phyloP scores from a whole-genome alignment of 2,329 filamentous ascomycete species.

The Verticillium tricorpus region DNA sequence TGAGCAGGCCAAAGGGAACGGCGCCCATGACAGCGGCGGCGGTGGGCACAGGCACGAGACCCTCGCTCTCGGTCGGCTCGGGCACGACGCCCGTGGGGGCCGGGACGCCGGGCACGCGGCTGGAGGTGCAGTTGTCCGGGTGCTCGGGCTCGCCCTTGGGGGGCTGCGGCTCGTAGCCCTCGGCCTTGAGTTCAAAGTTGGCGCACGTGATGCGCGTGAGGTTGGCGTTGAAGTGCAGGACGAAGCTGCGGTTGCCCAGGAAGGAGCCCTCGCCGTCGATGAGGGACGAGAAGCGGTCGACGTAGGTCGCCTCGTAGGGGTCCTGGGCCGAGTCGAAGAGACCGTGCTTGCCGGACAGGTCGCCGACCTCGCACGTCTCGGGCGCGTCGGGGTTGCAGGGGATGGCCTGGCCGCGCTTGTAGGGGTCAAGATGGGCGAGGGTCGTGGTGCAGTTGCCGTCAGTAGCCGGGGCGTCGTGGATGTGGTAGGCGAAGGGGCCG shows the following conservation, averaged over 20 bases:
- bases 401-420: conserved; percentile 55
- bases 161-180: conserved; percentile 5
- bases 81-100: conserved; percentile 1
- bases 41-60: conserved; percentile 1
- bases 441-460: conserved; percentile 69
- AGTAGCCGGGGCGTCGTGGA: conserved; percentile 63
- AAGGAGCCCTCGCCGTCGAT: conserved; percentile 46
- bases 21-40: conserved; percentile 1
- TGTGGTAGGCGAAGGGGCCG: conserved; percentile 64
- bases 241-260: conserved; percentile 61
- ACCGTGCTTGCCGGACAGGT: conserved; percentile 71
- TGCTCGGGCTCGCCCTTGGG: not conserved
- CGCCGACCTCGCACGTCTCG: conserved; percentile 69
- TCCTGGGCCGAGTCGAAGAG: conserved; percentile 41
- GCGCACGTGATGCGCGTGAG: conserved; percentile 61
- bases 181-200: conserved; percentile 44
- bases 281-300: conserved; percentile 55
- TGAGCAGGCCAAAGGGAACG: not conserved
- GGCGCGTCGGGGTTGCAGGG: conserved; percentile 54
- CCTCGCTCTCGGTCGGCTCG: not conserved
- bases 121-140: conserved; percentile 9
- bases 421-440: conserved; percentile 67
- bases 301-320: conserved; percentile 45
- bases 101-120: not conserved
- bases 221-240: conserved; percentile 56